phyloP scores from a whole-genome alignment of 768 basidiomycete species.

The Pulveroboletus frians region DNA sequence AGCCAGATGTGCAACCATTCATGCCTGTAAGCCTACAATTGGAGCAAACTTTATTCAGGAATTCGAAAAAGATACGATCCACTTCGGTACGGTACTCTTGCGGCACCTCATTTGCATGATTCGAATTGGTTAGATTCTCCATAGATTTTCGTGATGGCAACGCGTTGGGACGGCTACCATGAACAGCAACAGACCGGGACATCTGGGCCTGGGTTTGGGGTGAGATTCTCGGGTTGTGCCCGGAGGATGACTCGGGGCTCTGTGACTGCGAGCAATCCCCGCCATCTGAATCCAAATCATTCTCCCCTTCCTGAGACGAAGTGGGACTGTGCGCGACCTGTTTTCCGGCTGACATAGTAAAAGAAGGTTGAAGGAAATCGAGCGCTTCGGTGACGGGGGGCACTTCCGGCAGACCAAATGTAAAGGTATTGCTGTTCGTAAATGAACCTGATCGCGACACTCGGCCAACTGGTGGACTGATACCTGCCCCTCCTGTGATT shows the following conservation, averaged over 20 bases:
- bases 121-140: constrained; percentile 25
- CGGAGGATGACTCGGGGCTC: constrained; percentile 29
- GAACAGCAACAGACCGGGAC: constrained; percentile 16
- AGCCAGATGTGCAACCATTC: constrained; percentile 7
- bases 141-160: constrained; percentile 17
- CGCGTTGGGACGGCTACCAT: constrained; percentile 12
- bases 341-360: constrained; percentile 6
- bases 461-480: constrained; percentile 41
- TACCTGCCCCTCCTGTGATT: constrained; percentile 21
- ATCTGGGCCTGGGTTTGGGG: constrained; percentile 17
- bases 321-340: constrained; percentile 23
- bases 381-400: constrained; percentile 23
- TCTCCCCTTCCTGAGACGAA: constrained; percentile 49
- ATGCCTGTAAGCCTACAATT: constrained; percentile 58
- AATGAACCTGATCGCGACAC: constrained; percentile 58
- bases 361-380: constrained; percentile 28
- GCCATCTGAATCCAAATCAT: constrained; percentile 43
- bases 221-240: constrained; percentile 16
- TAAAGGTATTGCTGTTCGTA: constrained; percentile 39
- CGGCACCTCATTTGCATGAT: constrained; percentile 61
- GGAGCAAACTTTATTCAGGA: constrained; percentile 82
- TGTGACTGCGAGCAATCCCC: constrained; percentile 28
- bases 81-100: constrained; percentile 78
- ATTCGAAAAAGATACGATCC: constrained; percentile 88
- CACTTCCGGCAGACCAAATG: constrained; percentile 33